Evolutionary conservation across 345 rosid genomes (phyloP).

Genomic region (Bruguiera gymnorhiza): DNA sequence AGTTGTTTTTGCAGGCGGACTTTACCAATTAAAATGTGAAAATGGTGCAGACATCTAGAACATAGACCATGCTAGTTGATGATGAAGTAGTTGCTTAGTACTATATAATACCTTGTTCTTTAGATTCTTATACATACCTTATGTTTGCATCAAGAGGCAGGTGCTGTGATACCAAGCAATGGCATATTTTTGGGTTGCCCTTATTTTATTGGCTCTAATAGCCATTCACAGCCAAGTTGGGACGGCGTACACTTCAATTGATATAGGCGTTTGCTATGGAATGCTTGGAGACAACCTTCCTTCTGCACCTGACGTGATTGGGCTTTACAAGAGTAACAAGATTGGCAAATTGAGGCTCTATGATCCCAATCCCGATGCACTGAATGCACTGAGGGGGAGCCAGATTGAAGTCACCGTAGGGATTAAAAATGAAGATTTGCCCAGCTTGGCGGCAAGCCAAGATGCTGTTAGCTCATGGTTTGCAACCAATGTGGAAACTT

Average conservation of each 20-base stretch:
- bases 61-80: too few species aligned
- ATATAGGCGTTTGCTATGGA: constrained; percentile 24
- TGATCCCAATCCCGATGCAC: constrained; percentile 17
- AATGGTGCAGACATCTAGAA: too few species aligned
- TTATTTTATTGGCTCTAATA: background rate
- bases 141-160: background rate
- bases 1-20: too few species aligned
- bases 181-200: background rate
- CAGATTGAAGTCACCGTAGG: constrained; percentile 8
- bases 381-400: constrained; percentile 10
- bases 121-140: too few species aligned
- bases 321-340: constrained; percentile 5
- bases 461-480: constrained; percentile 11
- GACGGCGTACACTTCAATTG: background rate
- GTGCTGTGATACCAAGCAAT: background rate
- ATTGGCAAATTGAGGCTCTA: constrained; percentile 15
- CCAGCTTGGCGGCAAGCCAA: constrained; percentile 11
- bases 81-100: too few species aligned
- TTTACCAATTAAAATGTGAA: too few species aligned
- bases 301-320: constrained; percentile 8
- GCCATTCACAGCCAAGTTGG: background rate
- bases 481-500: constrained; percentile 2
- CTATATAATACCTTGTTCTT: too few species aligned
- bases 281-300: constrained; percentile 12
- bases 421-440: constrained; percentile 11